Base-by-base conservation (phyloP, 2,329 filamentous ascomycete species). In the Ophiostoma pallidulum region DNA sequence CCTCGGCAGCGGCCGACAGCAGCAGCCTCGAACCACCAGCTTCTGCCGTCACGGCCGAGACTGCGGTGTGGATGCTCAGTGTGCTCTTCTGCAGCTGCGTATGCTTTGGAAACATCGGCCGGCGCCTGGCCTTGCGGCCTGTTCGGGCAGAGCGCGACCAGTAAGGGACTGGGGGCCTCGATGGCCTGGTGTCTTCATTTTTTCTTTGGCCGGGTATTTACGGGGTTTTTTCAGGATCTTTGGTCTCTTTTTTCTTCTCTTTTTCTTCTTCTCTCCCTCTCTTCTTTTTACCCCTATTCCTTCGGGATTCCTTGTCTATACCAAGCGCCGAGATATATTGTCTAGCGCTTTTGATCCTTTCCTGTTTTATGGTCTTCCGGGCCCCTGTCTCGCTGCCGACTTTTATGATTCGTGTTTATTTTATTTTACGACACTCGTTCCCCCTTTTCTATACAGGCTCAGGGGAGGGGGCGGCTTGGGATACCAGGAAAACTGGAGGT, bases 91-190 rank as follows among this genome's bases (percentile, higher is more conserved):
- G 92, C 66, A 94, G 87, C 59, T 89, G 87, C 57, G 79, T 97
- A 9, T 96, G 90, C 66, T 96, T 98, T 71, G 92, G 92, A 10
- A 97, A 95, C 61, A 88, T 98, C 60, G 92, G 92, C 12, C 74
- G 92, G 53, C 75, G 86, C 52, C 66, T 97, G 54, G 81, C 82
- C n/a, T 66, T 78, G 53, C 47, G 42, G 16, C 44, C 51, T 7
- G 18, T 24, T 4, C 24, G 37, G n/a, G 16, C 20, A 1, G 37
- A 8, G 19, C 36, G 32, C 16, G n/a, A 18, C 28, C 38, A 4
- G 14, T 39, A 5, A 28, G 24, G 24, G 6, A 6, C 7, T 13
- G 12, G 4, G 7, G 9, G 16, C 32, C n/a, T 7, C 2, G 13
- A 4, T 29, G n/a, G 4, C 8, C 18, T 28, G 24, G 7, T 14